Evolutionary conservation across 257 asterid species (phyloP), one percentile per base, ranked within the genome.

Genomic region (Fraxinus anomala): DNA sequence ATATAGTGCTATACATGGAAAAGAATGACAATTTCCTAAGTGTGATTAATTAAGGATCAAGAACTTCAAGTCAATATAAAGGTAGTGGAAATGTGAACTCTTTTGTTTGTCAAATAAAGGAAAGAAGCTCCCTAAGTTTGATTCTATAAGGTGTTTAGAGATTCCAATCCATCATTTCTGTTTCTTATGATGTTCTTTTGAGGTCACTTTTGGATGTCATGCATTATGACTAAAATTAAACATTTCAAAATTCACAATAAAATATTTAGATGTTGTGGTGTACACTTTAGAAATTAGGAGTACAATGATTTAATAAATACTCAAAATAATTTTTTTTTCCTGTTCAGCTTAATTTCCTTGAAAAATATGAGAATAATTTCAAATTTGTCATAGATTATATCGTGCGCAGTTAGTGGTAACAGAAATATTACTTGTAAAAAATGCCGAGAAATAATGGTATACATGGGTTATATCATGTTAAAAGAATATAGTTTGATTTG

Each of bases 341-440:
- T 14, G 17, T 44, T 44, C 54, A 44, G 17, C 19, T 1, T 1
- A 44, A 13, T 3, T 12, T 12, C 4, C 14, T 44, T 16, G 19
- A 44, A 44, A 44, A 44, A 13, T 44, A 44, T 44, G 19, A 12
- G 17, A 44, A 44, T 44, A 44, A 44, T 44, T 12, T 44, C 54
- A 13, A 44, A 44, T 44, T 12, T 44, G 54, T 44, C 54, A 2
- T 44, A 31, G 78, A 28, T 33, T n/a, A 16, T 76, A 51, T 67
- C 56, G 36, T 31, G 54, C 40, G 68, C 70, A 16, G 54, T 47
- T 47, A 47, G 54, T 21, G 47, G 65, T 73, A 70, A 23, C 61
- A 6, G 19, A 81, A 51, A 74, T 76, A n/a, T 40, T 61, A 73
- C 77, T 36, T 47, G 16, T 14, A 47, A 47, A 47, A 47, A 47